Evolutionary conservation across 2,329 filamentous ascomycete genomes (phyloP).

Genomic region (Fusarium brachygibbosum): DNA sequence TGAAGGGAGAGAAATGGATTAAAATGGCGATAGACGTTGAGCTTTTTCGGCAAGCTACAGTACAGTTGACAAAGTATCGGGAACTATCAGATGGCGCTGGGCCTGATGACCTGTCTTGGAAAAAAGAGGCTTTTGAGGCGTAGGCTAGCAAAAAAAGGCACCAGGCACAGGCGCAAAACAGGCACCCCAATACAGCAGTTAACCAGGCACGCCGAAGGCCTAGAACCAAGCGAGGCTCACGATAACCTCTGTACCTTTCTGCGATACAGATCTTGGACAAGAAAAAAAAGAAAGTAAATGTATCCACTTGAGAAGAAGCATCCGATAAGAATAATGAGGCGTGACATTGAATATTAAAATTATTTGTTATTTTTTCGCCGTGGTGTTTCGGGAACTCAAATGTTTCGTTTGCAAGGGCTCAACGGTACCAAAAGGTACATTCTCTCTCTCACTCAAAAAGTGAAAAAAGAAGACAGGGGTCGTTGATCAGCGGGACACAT

Average conservation of each 20-base stretch:
- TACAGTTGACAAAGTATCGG: constrained; percentile 21
- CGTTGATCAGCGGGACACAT: constrained; percentile 40
- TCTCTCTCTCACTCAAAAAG: neutral
- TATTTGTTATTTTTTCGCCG: neutral
- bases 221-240: constrained; percentile 20
- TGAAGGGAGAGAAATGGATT: constrained; percentile 22
- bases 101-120: constrained; percentile 25
- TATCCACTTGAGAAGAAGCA: constrained; percentile 10
- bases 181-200: too few relatives aligned
- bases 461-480: constrained; percentile 28
- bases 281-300: constrained; percentile 7
- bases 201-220: constrained; percentile 15
- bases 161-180: constrained; percentile 41
- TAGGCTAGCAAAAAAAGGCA: constrained; percentile 29
- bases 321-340: constrained; percentile 10
- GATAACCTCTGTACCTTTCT: neutral
- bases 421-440: constrained; percentile 38
- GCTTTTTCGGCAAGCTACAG: constrained; percentile 3
- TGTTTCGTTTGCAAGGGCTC: constrained; percentile 19
- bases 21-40: constrained; percentile 14
- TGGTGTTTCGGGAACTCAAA: neutral
- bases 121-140: constrained; percentile 33
- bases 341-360: neutral
- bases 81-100: constrained; percentile 34
- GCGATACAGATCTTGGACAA: neutral